Percentiles rank a stretch among this genome's conserved stretches.
Conservation (phyloP, 495 filamentous ascomycete species). For the Trichoderma gamsii region DNA sequence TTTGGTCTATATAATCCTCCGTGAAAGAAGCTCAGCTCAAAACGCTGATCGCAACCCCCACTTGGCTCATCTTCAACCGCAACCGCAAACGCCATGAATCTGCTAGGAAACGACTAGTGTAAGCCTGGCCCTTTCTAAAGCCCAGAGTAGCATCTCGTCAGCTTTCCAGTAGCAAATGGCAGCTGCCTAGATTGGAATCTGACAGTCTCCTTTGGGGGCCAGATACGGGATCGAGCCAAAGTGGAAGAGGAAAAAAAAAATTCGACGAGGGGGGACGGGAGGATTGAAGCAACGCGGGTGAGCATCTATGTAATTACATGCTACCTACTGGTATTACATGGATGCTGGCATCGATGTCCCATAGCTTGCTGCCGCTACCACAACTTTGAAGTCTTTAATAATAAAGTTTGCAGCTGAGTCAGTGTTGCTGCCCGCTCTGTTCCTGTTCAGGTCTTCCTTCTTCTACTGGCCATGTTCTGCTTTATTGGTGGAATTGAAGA, state of each 20-base stretch:
- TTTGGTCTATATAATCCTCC: background rate
- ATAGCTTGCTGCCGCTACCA: background rate
- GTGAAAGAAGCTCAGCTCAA: background rate
- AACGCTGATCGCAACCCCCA: background rate
- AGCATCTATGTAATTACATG: background rate
- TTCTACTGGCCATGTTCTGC: too few species aligned
- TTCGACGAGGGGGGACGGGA: background rate
- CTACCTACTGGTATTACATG: background rate
- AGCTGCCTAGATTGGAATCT: constrained; percentile 7
- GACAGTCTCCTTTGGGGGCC: background rate
- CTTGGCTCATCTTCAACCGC: background rate
- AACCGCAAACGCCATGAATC: background rate
- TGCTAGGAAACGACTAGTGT: background rate
- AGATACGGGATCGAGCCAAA: background rate
- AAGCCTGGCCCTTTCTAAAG: background rate
- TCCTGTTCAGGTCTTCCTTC: too few species aligned
- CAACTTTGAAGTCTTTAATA: background rate
- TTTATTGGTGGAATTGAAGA: too few species aligned
- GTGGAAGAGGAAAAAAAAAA: background rate
- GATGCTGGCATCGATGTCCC: background rate
- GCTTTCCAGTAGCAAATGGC: background rate
- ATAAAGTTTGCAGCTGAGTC: background rate
- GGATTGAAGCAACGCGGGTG: background rate
- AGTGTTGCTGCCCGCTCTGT: too few species aligned
- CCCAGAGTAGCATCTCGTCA: background rate